These are phyloP conservation scores for Stagonosporopsis tanaceti DNA, from an alignment of 2,329 filamentous ascomycete genomes.

Conservation along the genomic window DNA sequence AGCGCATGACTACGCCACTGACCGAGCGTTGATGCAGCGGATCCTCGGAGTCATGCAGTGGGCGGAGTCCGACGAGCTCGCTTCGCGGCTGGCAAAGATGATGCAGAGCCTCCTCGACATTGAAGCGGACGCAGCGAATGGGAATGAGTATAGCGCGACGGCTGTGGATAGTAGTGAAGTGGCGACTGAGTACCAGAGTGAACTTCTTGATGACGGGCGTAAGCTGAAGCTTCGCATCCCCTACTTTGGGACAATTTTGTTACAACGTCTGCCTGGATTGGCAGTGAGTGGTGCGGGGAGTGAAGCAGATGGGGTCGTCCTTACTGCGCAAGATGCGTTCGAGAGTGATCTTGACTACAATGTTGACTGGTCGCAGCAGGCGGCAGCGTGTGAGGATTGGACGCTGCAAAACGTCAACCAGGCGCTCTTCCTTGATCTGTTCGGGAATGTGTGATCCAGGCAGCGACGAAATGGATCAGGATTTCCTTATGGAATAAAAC, in stretches of 20 bases:
- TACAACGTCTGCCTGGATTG: background rate
- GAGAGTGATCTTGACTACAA: background rate
- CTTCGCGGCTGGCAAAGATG: slow-evolving; percentile 19
- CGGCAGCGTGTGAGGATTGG: slow-evolving; percentile 16
- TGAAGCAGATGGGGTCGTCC: background rate
- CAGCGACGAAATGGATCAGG: background rate
- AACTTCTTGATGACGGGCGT: slow-evolving; percentile 14
- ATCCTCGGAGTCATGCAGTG: slow-evolving; percentile 22
- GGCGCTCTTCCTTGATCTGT: background rate
- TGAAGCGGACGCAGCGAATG: slow-evolving; percentile 22
- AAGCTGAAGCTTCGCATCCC: slow-evolving; percentile 28
- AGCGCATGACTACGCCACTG: slow-evolving; percentile 25
- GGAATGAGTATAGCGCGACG: slow-evolving; percentile 21
- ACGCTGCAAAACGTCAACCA: slow-evolving; percentile 25
- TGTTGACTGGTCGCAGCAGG: background rate
- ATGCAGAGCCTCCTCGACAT: slow-evolving; percentile 27
- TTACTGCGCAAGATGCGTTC: background rate
- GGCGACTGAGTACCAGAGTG: slow-evolving; percentile 34
- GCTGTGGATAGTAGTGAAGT: slow-evolving; percentile 23
- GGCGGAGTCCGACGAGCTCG: slow-evolving; percentile 15
- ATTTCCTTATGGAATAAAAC: background rate
- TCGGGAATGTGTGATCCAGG: background rate
- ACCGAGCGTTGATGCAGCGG: slow-evolving; percentile 29
- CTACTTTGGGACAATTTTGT: slow-evolving; percentile 32
- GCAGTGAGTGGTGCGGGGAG: too few species aligned